Base-by-base conservation (phyloP, 2,329 filamentous ascomycete species). In the Talaromyces sp. region DNA sequence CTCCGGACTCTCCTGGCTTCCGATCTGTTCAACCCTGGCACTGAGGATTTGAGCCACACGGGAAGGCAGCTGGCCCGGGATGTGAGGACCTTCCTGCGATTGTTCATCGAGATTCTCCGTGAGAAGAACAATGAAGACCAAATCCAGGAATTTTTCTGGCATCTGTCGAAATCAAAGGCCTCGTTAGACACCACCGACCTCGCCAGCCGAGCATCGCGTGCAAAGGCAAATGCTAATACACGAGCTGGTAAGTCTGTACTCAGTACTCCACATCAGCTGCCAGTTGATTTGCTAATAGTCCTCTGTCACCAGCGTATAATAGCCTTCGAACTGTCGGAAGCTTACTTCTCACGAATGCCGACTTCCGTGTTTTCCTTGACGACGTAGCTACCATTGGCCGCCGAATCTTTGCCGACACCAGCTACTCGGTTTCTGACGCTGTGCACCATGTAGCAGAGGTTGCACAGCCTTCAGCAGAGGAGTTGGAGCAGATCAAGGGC, bases 101-200 rank as follows among this genome's bases (percentile, higher is more conserved):
- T 92, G 61, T 86, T 96, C 72, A 93, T 95, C 67, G 85, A 91
- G n/a, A 76, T 96, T 6, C 72, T 97, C 52, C 81, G 85, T 59
- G 82, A 92, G 74, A 97, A 97, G 79, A 97, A 97, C 73, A 79
- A 81, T 63, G 75, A 85, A 17, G 91, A 97, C 74, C 89, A 96
- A 72, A 85, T 97, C 19, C 93, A 97, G 73, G 91, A 97, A 68
- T 90, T 97, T 64, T 80, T 96, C 43, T 97, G 92, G 92, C 92
- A 88, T 67, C 74, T 96, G 53, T 79, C 86, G 64, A 88, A 90
- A 70, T 87, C 91, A n/a, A 83, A 84, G 35, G 78, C 94, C 6
- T 83, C 83, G 1, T 75, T 93, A 3, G 87, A 92, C 66, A 79
- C 86, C 1, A 80, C 84, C 19, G 83, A 90, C 62, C 77, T 92